Conservation (phyloP, 441 rosid species). For the Bocquillonia castaneifolia region DNA sequence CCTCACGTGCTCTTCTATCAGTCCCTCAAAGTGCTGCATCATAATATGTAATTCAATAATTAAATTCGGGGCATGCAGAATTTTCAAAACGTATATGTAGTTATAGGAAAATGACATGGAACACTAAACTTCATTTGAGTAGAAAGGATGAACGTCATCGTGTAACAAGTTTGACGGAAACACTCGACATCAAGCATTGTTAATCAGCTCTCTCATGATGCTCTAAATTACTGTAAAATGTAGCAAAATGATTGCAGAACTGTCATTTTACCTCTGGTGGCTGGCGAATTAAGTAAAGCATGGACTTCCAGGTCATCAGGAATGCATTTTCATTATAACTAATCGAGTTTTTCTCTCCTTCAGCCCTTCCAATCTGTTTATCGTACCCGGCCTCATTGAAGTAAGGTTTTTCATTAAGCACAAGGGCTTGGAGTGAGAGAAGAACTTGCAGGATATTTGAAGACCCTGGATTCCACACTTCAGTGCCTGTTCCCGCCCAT, state of each 20-base stretch:
- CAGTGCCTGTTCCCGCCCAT: slow-evolving; percentile 79
- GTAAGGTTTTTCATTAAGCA: slow-evolving; percentile 90
- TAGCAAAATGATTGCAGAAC: neutral
- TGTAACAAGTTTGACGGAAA: too few relatives aligned
- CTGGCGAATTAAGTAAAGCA: slow-evolving; percentile 60
- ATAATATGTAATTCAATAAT: neutral
- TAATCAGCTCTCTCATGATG: too few relatives aligned
- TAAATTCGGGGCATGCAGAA: too few relatives aligned
- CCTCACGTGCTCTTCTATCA: slow-evolving; percentile 71
- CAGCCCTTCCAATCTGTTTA: slow-evolving; percentile 68
- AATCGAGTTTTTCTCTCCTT: slow-evolving; percentile 86
- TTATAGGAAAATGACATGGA: neutral
- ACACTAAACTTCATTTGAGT: neutral
- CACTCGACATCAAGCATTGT: too few relatives aligned
- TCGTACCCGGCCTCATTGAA: slow-evolving; percentile 96
- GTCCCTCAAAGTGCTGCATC: slow-evolving; percentile 72
- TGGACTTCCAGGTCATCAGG: slow-evolving; percentile 79
- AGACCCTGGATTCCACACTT: slow-evolving; percentile 76
- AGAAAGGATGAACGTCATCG: too few relatives aligned
- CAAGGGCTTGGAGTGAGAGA: slow-evolving; percentile 91
- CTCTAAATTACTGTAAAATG: neutral
- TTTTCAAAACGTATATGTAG: neutral
- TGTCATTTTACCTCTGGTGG: slow-evolving; percentile 64
- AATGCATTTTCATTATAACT: slow-evolving; percentile 84
- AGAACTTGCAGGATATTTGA: slow-evolving; percentile 88